Base-by-base conservation (phyloP, 768 basidiomycete genomes). In the Lactarius hengduanensis region DNA sequence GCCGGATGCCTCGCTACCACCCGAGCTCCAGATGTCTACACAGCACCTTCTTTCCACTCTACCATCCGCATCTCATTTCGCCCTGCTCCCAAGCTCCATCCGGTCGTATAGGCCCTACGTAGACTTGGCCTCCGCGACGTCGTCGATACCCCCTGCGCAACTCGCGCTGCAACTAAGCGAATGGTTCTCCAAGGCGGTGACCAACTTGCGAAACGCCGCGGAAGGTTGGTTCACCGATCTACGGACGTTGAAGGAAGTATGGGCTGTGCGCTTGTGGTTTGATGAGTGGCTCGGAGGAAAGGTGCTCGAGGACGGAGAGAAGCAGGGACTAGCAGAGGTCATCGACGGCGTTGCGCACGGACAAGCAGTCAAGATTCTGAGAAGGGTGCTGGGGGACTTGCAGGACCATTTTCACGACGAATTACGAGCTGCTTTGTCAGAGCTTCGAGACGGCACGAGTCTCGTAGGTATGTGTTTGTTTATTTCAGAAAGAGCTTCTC, bases 61-160 rank as follows among this genome's bases (percentile, higher is more conserved):
- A 28, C 94, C 94, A 0, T 94, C 95, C 0, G 90, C 93, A 0
- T 86, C 90, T 30, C 91, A 94, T 69, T 86, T 95, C 67, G 83
- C 87, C 18, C 82, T 92, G 62, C 82, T 98, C 0, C 93, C 94
- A 0, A 72, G 80, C 1, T 83, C 80, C 65, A 83, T 98, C 66
- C 83, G 83, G 69, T 82, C 84, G 5, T 97, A 95, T 76, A 91
- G 88, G 71, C 95, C 95, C 10, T 96, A 92, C 74, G 84, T 96
- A 67, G 89, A 94, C 71, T 77, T 88, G 7, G 78, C 81, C 10
- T 86, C 91, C 0, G 75, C 85, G 0, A 84, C 86, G 4, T 80
- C 86, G 20, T 79, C 80, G 3, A 75, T 88, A 28, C 75, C 83
- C 4, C 79, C 78, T 54, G 70, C 75, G 1, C 74, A 78, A 30